These are phyloP conservation scores for Chaetomium sp. DNA, from an alignment of 2,329 filamentous ascomycete species.

Conservation along the genomic window DNA sequence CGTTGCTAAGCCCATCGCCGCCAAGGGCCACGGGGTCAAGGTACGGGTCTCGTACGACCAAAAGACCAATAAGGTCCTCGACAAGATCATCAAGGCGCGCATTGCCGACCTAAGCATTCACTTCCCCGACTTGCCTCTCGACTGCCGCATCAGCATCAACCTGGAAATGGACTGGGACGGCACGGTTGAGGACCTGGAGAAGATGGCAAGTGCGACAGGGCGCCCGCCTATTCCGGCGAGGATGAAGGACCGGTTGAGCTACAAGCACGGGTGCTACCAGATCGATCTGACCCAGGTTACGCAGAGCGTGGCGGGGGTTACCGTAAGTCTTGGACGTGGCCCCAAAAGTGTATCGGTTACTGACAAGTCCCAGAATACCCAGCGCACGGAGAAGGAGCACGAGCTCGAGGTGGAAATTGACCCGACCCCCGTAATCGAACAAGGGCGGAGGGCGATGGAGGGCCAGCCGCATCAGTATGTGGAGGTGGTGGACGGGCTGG, in stretches of 20 bases:
- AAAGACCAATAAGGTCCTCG: conserved; percentile 68
- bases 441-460: conserved; percentile 59
- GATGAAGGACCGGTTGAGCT: conserved; percentile 88
- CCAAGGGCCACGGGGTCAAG: conserved; percentile 56
- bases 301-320: conserved; percentile 40
- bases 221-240: conserved; percentile 59
- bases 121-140: conserved; percentile 74
- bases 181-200: conserved; percentile 58
- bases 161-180: conserved; percentile 89
- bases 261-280: conserved; percentile 83
- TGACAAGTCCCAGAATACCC: conserved; percentile 40
- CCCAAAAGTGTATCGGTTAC: background rate
- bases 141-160: conserved; percentile 93
- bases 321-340: conserved; percentile 22
- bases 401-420: conserved; percentile 80
- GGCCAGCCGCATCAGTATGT: conserved; percentile 62
- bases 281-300: conserved; percentile 93
- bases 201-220: conserved; percentile 41
- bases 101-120: conserved; percentile 85
- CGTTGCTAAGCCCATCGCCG: conserved; percentile 62
- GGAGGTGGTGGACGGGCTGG: conserved; percentile 69
- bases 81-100: conserved; percentile 89
- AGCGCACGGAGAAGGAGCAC: conserved; percentile 64
- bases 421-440: conserved; percentile 63
- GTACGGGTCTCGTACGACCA: conserved; percentile 78